Evolutionary conservation across 2,329 filamentous ascomycete genomes (phyloP).

Genomic region (Epichloe typhina): DNA sequence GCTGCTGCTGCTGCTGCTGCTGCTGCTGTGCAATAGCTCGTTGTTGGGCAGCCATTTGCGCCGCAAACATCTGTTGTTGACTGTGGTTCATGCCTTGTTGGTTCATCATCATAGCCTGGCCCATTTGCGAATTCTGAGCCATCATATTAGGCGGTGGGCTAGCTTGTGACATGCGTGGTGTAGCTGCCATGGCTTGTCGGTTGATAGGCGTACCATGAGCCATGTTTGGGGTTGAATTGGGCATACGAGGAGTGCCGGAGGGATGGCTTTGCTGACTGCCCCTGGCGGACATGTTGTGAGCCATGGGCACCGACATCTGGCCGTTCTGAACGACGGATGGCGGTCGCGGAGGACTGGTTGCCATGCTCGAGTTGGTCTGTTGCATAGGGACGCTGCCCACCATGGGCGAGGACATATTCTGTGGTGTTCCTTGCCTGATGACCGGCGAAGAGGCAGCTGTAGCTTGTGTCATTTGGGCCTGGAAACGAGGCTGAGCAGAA

Average conservation of each 20-base stretch:
- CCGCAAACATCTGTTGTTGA: slow-evolving; percentile 26
- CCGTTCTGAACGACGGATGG: slow-evolving; percentile 50
- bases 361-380: slow-evolving; percentile 52
- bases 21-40: slow-evolving; percentile 32
- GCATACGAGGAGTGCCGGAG: slow-evolving; percentile 49
- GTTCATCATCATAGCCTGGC: slow-evolving; percentile 39
- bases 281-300: slow-evolving; percentile 48
- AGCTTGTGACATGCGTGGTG: slow-evolving; percentile 49
- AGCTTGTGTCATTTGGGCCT: slow-evolving; percentile 45
- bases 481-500: slow-evolving; percentile 33
- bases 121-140: slow-evolving; percentile 42
- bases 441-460: slow-evolving; percentile 53
- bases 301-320: slow-evolving; percentile 45
- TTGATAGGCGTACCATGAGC: slow-evolving; percentile 45
- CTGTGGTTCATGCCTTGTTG: slow-evolving; percentile 28
- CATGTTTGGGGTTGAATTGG: slow-evolving; percentile 47
- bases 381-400: slow-evolving; percentile 51
- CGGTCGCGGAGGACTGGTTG: slow-evolving; percentile 52
- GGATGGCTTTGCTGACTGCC: slow-evolving; percentile 55
- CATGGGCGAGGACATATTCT: slow-evolving; percentile 53
- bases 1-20: slow-evolving; percentile 32
- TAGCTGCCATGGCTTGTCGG: slow-evolving; percentile 37
- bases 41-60: slow-evolving; percentile 36
- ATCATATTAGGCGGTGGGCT: slow-evolving; percentile 49
- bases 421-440: slow-evolving; percentile 48